Percentiles rank a stretch among this genome's conserved stretches.
These are phyloP conservation scores for Cutaneotrichosporon arboriforme DNA, from an alignment of 1,284 basidiomycete species.

Conservation along the genomic window DNA sequence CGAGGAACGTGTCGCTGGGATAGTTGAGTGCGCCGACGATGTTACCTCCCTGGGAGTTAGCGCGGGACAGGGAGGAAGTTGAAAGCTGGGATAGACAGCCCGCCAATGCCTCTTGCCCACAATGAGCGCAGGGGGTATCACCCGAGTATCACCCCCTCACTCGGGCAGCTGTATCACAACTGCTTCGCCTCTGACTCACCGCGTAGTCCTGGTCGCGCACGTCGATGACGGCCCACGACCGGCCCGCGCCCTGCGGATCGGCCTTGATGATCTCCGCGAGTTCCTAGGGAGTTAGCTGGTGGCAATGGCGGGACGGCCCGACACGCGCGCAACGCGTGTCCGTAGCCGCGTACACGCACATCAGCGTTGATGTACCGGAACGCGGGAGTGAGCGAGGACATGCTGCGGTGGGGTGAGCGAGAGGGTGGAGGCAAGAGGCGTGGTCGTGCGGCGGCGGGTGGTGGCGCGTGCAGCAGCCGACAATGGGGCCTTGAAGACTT, in stretches of 20 bases:
- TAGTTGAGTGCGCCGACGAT: conserved; percentile 43
- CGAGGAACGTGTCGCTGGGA: conserved; percentile 41
- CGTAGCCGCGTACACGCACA: conserved; percentile 20
- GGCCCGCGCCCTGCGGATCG: conserved; percentile 23
- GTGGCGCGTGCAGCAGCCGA: too few species aligned
- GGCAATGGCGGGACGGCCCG: too few species aligned
- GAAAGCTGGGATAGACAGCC: too few species aligned
- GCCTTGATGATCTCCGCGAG: conserved; percentile 43
- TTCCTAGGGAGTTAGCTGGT: conserved; percentile 23
- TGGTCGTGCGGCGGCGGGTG: not conserved
- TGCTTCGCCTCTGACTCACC: conserved; percentile 22
- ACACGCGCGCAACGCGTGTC: too few species aligned
- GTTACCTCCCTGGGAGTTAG: conserved; percentile 43
- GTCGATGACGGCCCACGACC: conserved; percentile 42
- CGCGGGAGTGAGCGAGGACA: conserved; percentile 35
- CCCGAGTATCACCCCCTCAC: too few species aligned
- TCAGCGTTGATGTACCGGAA: conserved; percentile 44
- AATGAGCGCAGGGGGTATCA: too few species aligned
- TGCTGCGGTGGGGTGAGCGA: conserved; percentile 8
- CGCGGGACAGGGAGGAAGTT: too few species aligned
- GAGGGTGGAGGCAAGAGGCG: not conserved
- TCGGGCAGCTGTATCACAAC: not conserved
- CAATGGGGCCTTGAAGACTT: too few species aligned
- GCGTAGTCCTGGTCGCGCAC: conserved; percentile 46
- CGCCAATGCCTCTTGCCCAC: too few species aligned